These are phyloP conservation scores for Trichosanthes truncata DNA, from an alignment of 306 rosid species.

Conservation along the genomic window DNA sequence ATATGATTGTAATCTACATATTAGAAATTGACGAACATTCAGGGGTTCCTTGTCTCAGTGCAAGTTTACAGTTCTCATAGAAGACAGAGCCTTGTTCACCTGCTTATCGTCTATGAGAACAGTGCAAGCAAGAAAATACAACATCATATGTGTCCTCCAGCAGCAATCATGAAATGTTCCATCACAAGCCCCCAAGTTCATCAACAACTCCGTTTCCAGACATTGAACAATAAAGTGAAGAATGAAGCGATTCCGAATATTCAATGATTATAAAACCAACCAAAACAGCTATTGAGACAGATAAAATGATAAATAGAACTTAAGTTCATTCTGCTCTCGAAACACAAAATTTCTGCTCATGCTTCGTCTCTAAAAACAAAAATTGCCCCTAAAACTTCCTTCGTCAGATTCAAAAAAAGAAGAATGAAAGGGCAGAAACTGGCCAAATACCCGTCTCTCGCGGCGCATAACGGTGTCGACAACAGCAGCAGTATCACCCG, in stretches of 20 bases:
- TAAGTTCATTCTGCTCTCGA: not conserved
- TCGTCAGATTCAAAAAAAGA: too few relatives aligned
- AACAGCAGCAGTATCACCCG: slow-evolving; percentile 14
- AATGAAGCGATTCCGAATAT: not conserved
- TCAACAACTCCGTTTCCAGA: not conserved
- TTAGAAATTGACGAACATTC: not conserved
- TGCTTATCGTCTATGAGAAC: not conserved
- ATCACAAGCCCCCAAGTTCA: not conserved
- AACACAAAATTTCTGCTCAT: not conserved
- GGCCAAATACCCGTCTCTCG: slow-evolving; percentile 37
- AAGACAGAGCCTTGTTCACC: too few relatives aligned
- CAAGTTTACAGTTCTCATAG: too few relatives aligned
- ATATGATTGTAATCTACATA: not conserved
- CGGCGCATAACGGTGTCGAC: slow-evolving; percentile 31
- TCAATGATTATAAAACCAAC: not conserved
- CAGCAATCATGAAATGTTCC: not conserved
- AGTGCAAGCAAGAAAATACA: not conserved
- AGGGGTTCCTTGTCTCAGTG: too few relatives aligned
- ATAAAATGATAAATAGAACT: not conserved
- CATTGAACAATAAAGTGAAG: not conserved
- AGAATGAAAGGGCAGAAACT: not conserved
- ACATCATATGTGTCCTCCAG: not conserved
- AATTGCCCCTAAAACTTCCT: not conserved
- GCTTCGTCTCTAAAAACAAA: not conserved
- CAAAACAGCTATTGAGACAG: not conserved